Percentiles rank a stretch among this genome's conserved stretches.
Evolutionary conservation across 139 green algal species (phyloP).

Genomic region (Coccomyxa sp.): DNA sequence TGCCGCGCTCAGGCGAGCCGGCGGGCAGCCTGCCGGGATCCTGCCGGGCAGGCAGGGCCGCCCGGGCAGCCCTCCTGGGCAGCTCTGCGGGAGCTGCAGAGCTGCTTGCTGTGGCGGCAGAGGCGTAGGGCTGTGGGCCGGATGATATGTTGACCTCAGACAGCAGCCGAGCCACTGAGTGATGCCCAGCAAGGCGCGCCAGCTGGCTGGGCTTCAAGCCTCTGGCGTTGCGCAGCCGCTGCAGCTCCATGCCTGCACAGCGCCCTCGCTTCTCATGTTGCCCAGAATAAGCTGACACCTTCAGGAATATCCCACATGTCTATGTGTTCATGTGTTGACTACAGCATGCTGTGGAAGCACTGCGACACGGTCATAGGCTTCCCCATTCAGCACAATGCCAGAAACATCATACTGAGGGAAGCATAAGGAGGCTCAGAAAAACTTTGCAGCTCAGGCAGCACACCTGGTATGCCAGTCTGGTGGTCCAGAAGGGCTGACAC

Average conservation of each 20-base stretch:
- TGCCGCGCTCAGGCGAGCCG: constrained; percentile 8
- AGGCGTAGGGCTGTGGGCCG: not conserved
- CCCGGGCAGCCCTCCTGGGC: not conserved
- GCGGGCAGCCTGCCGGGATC: constrained; percentile 7
- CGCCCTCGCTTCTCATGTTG: no score
- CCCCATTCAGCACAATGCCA: no score
- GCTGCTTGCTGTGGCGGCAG: not conserved
- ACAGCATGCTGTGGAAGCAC: no score
- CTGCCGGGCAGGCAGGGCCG: not conserved
- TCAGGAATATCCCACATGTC: no score
- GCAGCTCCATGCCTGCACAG: constrained; percentile 20
- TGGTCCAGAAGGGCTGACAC: constrained; percentile 11
- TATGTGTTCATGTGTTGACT: no score
- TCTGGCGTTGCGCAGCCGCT: constrained; percentile 15
- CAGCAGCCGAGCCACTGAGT: constrained; percentile 12
- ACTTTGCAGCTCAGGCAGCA: not conserved
- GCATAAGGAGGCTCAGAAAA: no score
- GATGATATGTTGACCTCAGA: not conserved
- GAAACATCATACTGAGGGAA: no score
- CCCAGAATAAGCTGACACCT: no score
- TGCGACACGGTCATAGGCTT: no score
- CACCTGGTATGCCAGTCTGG: constrained; percentile 12
- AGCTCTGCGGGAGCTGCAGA: not conserved
- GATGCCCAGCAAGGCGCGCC: constrained; percentile 16
- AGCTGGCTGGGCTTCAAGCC: constrained; percentile 24